Evolutionary conservation across 306 rosid species (phyloP).

Genomic region (Parietaria judaica): DNA sequence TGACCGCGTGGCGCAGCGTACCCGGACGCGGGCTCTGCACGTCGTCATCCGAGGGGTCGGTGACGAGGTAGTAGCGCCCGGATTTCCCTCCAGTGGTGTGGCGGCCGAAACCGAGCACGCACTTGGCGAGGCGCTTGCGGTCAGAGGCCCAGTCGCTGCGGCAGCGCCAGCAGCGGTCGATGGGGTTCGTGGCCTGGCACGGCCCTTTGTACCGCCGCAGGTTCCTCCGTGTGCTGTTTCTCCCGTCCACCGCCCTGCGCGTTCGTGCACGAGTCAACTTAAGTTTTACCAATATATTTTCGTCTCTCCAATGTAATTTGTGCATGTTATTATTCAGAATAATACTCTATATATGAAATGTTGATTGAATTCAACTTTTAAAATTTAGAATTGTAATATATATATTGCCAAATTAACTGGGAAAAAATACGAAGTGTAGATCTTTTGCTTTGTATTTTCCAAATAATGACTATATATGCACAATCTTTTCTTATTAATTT

Average conservation of each 20-base stretch:
- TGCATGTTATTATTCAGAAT: too few species aligned
- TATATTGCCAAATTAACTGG: too few species aligned
- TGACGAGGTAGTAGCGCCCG: conserved; percentile 42
- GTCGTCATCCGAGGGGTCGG: conserved; percentile 46
- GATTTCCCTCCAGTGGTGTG: conserved; percentile 48
- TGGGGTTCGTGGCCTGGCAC: conserved; percentile 68
- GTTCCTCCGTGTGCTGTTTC: conserved; percentile 44
- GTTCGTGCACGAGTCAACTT: not conserved
- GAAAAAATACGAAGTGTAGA: too few species aligned
- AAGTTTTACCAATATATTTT: not conserved
- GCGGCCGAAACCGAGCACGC: conserved; percentile 65
- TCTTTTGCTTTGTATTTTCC: too few species aligned
- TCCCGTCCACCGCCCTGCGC: conserved; percentile 26
- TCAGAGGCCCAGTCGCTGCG: conserved; percentile 39
- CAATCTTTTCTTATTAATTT: too few species aligned
- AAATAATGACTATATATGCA: too few species aligned
- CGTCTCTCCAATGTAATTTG: too few species aligned
- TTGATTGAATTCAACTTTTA: too few species aligned
- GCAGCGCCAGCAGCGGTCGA: conserved; percentile 89
- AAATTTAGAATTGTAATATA: too few species aligned
- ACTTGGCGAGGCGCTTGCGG: conserved; percentile 43
- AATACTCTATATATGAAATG: too few species aligned
- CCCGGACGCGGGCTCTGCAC: conserved; percentile 45
- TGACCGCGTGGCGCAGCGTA: conserved; percentile 44
- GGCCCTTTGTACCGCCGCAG: conserved; percentile 15